Evolutionary conservation across 192 early-diverging fungal species (phyloP).

Genomic region (Coemansia sp.): DNA sequence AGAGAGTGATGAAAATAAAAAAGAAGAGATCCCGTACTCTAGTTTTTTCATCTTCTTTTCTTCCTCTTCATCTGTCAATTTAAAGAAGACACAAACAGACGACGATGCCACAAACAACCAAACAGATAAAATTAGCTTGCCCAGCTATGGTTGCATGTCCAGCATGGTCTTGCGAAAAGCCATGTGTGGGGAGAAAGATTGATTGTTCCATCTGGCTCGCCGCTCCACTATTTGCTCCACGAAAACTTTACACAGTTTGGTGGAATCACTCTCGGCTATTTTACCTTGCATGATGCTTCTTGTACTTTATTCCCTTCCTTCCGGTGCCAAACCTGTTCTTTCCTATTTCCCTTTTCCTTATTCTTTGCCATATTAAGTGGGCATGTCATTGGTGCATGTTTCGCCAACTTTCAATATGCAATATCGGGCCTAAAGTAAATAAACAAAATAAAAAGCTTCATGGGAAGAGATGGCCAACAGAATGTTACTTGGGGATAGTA

Average conservation of each 20-base stretch:
- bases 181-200: slow-evolving; percentile 1
- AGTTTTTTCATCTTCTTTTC: neutral
- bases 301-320: too few species aligned
- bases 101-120: neutral
- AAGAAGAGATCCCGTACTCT: neutral
- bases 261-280: neutral
- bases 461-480: too few species aligned
- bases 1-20: neutral
- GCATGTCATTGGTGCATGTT: too few species aligned
- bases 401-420: too few species aligned
- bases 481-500: too few species aligned
- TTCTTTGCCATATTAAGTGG: too few species aligned
- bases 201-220: neutral
- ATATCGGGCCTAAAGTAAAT: too few species aligned
- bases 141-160: neutral
- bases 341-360: too few species aligned
- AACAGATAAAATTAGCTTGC: neutral
- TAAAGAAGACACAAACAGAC: slow-evolving; percentile 3
- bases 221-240: neutral
- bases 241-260: neutral
- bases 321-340: too few species aligned
- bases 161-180: neutral
- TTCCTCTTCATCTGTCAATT: neutral
- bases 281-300: neutral
- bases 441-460: too few species aligned